Evolutionary conservation across 305 asterid species (phyloP).

Genomic region (Fraxinus floribunda): DNA sequence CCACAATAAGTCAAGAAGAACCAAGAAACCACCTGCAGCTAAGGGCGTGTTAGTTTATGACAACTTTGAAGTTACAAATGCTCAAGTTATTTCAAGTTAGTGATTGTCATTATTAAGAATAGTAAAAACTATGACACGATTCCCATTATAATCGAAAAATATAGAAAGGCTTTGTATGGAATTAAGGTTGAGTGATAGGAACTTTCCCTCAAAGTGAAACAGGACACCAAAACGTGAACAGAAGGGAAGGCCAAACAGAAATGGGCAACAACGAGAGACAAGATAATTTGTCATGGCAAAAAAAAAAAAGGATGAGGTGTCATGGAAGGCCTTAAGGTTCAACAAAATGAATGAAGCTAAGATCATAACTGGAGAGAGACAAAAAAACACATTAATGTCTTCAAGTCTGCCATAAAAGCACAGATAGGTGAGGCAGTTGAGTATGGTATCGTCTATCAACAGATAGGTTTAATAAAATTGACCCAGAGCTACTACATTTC

Average conservation of each 20-base stretch:
- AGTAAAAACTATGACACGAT: neutral
- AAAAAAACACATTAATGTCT: neutral
- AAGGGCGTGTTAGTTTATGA: neutral
- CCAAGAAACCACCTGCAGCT: slow-evolving; percentile 32
- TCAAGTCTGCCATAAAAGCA: neutral
- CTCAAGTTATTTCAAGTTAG: neutral
- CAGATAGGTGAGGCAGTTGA: neutral
- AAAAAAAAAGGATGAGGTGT: neutral
- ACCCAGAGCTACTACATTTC: neutral
- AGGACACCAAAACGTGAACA: neutral
- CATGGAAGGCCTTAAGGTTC: neutral
- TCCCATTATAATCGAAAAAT: neutral
- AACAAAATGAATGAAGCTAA: neutral
- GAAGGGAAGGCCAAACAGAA: neutral
- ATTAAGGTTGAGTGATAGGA: neutral
- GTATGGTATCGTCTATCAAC: neutral
- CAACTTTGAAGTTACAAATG: neutral
- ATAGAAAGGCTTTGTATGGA: neutral
- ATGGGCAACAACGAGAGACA: neutral
- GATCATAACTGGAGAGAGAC: neutral
- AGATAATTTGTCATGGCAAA: too few relatives aligned
- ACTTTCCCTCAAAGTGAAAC: neutral
- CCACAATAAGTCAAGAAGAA: slow-evolving; percentile 6
- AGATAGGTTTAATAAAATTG: neutral
- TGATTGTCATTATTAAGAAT: neutral